A percentile compares a stretch with the other conserved stretches of the same genome.
Evolutionary conservation across 2,329 filamentous ascomycete genomes (phyloP).

Genomic region (Curvularia verruculosa): DNA sequence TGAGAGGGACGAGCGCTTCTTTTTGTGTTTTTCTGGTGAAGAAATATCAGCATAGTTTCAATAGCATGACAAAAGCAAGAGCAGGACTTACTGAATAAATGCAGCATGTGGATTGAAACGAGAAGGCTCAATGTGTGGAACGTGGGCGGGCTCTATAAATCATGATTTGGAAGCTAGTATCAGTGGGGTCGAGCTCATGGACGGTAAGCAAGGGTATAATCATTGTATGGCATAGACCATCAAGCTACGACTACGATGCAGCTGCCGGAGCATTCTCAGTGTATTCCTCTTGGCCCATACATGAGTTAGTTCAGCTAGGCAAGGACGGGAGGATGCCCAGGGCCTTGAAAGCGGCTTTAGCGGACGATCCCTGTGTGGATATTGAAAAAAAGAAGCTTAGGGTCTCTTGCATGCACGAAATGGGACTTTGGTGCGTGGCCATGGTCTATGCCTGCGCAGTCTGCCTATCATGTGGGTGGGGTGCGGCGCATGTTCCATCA

Average conservation of each 20-base stretch:
- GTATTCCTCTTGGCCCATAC: constrained; percentile 7
- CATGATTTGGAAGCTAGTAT: constrained; percentile 9
- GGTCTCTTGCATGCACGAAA: neutral
- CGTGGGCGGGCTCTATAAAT: constrained; percentile 14
- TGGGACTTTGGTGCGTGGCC: constrained; percentile 8
- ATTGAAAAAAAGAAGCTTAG: constrained; percentile 4
- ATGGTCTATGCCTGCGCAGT: constrained; percentile 3
- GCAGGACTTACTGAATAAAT: constrained; percentile 25
- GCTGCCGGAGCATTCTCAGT: constrained; percentile 2
- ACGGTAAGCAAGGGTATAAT: constrained; percentile 18
- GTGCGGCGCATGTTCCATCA: constrained; percentile 5
- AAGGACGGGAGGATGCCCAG: constrained; percentile 12
- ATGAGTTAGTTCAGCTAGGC: constrained; percentile 15
- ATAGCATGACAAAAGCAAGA: neutral
- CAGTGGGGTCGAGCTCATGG: neutral
- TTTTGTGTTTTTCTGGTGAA: constrained; percentile 26
- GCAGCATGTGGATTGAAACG: constrained; percentile 28
- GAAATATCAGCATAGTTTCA: constrained; percentile 5
- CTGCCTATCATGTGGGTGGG: constrained; percentile 6
- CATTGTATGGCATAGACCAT: constrained; percentile 14
- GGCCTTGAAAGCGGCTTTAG: constrained; percentile 2
- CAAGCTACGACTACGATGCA: constrained; percentile 1
- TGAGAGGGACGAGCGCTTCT: constrained; percentile 17
- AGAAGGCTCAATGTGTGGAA: constrained; percentile 1
- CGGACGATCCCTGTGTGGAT: constrained; percentile 17